These are phyloP conservation scores for Chrysanthemum lavandulifolium DNA, from an alignment of 129 eudicot genomes.

Conservation along the genomic window DNA sequence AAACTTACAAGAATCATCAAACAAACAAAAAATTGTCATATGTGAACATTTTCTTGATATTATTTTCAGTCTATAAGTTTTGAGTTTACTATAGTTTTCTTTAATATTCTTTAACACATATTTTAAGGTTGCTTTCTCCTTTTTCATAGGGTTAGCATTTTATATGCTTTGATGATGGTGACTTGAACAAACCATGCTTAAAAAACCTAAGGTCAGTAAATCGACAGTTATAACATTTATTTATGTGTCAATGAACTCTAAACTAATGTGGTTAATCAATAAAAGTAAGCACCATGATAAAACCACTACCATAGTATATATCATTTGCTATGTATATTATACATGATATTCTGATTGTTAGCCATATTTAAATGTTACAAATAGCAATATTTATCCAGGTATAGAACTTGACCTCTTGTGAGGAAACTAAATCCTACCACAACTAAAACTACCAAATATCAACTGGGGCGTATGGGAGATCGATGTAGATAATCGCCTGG, in stretches of 20 bases:
- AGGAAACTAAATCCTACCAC: no score
- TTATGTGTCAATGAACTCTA: neutral
- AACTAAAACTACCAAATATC: no score
- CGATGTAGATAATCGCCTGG: no score
- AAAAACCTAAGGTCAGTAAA: constrained; percentile 2
- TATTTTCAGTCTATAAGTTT: neutral
- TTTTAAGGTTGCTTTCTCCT: neutral
- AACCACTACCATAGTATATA: neutral
- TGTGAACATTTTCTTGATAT: neutral
- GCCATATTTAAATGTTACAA: no score
- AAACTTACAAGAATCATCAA: no score
- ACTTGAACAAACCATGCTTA: neutral
- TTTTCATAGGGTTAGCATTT: neutral
- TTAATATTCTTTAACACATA: neutral
- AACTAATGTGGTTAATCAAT: neutral
- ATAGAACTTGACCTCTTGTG: no score
- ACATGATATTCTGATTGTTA: no score
- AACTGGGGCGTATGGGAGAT: no score
- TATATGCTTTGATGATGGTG: neutral
- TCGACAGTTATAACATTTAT: neutral
- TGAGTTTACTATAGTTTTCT: no score
- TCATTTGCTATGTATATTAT: neutral
- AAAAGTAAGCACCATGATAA: neutral
- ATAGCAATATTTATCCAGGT: no score
- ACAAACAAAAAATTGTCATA: neutral